Evolutionary conservation across 1,284 basidiomycete species (phyloP).

Genomic region (Ganoderma leucocontextum): DNA sequence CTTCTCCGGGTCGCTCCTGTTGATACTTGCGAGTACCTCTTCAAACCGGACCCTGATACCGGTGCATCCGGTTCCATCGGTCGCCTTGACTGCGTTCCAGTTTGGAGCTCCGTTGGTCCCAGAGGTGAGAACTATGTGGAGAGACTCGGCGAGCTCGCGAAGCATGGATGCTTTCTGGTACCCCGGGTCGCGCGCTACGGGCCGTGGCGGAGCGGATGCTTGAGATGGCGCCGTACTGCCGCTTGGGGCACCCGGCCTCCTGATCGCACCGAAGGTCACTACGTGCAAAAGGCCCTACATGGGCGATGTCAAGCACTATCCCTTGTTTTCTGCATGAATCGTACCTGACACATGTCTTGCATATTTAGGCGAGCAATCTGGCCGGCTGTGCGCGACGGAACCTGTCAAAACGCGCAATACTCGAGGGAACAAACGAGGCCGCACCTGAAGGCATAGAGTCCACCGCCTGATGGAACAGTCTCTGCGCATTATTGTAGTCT

Average conservation of each 20-base stretch:
- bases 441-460: conserved; percentile 17
- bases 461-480: conserved; percentile 10
- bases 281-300: not conserved
- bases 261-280: not conserved
- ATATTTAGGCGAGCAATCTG: not conserved
- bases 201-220: not conserved
- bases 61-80: conserved; percentile 7
- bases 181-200: conserved; percentile 10
- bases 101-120: conserved; percentile 8
- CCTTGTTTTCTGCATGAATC: not conserved
- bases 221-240: not conserved
- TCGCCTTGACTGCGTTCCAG: conserved; percentile 20
- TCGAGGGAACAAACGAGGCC: not conserved
- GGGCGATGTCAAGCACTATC: not conserved
- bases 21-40: conserved; percentile 6
- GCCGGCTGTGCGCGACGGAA: not conserved
- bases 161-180: conserved; percentile 14
- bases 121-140: conserved; percentile 7
- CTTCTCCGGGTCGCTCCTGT: conserved; percentile 2
- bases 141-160: conserved; percentile 17
- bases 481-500: conserved; percentile 12
- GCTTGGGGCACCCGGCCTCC: not conserved
- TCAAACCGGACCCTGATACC: conserved; percentile 14
- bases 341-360: not conserved
- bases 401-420: not conserved